Evolutionary conservation across 1,284 basidiomycete species (phyloP), one percentile per base, ranked within the genome.

Genomic region (Takashimella tepidaria): DNA sequence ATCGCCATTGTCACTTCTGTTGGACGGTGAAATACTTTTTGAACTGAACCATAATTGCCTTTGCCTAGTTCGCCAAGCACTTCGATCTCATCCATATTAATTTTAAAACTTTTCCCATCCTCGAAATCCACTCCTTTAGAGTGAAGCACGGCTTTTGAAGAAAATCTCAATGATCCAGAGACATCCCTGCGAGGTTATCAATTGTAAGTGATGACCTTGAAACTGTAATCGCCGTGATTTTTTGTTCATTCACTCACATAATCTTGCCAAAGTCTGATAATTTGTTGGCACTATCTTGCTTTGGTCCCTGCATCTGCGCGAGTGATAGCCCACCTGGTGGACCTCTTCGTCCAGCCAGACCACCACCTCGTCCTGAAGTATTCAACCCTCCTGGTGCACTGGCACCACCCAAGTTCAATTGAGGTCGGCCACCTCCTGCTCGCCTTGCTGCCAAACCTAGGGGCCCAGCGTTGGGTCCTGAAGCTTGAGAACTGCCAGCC

Each of bases 1-100:
- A 98, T 96, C 10, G 95, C 95, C 93, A 98, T 98, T 56, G 84
- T 83, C 26, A 98, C 92, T 51, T 92, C 92, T 3, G 92, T 98
- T 12, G 92, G 92, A 58, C 85, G 90, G 70, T 98, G 95, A 44
- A 89, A 80, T 2, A 97, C 95, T 70, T 89, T 91, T 78, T 93
- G 92, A 4, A 98, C 96, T 1, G 92, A 95, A 22, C 95, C 95
- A 69, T 98, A 98, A 73, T 97, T 97, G 42, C 95, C 95, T 68
- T 87, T 87, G 37, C 95, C 95, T 42, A 98, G 81, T 55, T 78
- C 77, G 68, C 93, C 89, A 54, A 91, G 81, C 53, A 98, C 82
- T 68, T 91, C 83, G 57, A 99, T 83, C 72, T 98, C 89, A 54
- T 86, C 84, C 91, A 97, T 97, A 74, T 95, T 96, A 79, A 98